phyloP scores from a whole-genome alignment of 2,329 filamentous ascomycete genomes.

The Calonectria leucothoes region DNA sequence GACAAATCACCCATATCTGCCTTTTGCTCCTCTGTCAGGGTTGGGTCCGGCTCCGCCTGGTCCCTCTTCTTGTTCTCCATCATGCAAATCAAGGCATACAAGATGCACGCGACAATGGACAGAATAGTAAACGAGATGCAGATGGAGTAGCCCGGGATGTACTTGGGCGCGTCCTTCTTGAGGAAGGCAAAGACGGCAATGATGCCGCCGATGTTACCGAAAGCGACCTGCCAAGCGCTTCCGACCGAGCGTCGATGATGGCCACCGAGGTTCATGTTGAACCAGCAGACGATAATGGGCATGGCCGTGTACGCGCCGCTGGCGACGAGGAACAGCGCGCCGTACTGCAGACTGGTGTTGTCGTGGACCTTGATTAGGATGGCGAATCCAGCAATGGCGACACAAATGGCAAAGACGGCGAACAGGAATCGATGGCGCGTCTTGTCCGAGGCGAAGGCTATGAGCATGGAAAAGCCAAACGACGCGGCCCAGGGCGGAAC shows the following conservation, averaged over 20 bases:
- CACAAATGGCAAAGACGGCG: constrained; percentile 72
- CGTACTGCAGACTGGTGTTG: constrained; percentile 77
- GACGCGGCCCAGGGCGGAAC: constrained; percentile 74
- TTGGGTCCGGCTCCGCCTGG: constrained; percentile 52
- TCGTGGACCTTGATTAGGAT: constrained; percentile 80
- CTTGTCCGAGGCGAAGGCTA: constrained; percentile 79
- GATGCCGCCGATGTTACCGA: constrained; percentile 84
- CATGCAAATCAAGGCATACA: constrained; percentile 70
- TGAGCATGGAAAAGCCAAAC: constrained; percentile 81
- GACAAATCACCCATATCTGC: constrained; percentile 69
- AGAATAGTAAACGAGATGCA: constrained; percentile 79
- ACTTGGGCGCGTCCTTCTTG: constrained; percentile 74
- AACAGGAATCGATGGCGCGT: constrained; percentile 80
- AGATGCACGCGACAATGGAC: constrained; percentile 68
- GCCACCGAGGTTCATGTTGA: constrained; percentile 81
- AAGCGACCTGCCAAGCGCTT: constrained; percentile 81
- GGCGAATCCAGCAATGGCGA: constrained; percentile 79
- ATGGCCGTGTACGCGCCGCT: constrained; percentile 88
- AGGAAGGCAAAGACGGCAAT: constrained; percentile 80
- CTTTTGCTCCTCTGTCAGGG: constrained; percentile 72
- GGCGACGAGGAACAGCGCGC: constrained; percentile 83
- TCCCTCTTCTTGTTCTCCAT: constrained; percentile 71
- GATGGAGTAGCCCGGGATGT: constrained; percentile 80
- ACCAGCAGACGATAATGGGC: constrained; percentile 88
- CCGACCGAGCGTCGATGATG: constrained; percentile 78